Evolutionary conservation across 2,329 filamentous ascomycete species (phyloP), one percentile per base, ranked within the genome.

Genomic region (Hypoxylon sp.): DNA sequence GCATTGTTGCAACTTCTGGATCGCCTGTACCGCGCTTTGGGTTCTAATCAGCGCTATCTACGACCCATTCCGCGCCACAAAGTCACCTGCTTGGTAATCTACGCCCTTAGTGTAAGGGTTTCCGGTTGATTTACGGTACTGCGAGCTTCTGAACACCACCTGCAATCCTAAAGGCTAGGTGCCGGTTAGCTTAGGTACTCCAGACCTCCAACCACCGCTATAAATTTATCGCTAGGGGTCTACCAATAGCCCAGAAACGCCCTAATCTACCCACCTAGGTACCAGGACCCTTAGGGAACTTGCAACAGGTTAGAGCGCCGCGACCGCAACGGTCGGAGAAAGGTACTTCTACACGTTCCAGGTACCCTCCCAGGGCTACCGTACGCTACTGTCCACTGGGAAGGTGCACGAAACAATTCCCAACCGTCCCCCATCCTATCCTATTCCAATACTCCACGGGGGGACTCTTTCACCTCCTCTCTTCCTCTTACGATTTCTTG

Each of bases 331-430:
- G 36, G 45, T 42, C 20, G 40, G 48, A 11, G 53, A 53, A 44
- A 54, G 30, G 45, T 55, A 56, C 32, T 44, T 50, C n/a, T 40
- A 60, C 45, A 26, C 38, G 22, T 16, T 14, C 28, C 26, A 32
- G 36, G 42, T 48, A 49, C 53, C 44, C 40, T n/a, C n/a, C n/a
- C n/a, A n/a, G n/a, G n/a, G n/a, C n/a, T 36, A 32, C 14, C 3
- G 51, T 46, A 57, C 20, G 20, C 32, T 33, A 30, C 20, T 32
- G 44, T 49, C 42, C 57, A 26, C 49, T 56, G 45, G 61, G 51
- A 63, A 64, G 57, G 67, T 60, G 64, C 57, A 69, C 65, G 65
- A 68, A 61, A 68, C 59, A 59, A 61, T 61, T 65, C 59, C 65
- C 46, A 65, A 52, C 53, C 61, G 22, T 38, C 45, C 54, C 50